These are phyloP conservation scores for Rhizophora mangle DNA, from an alignment of 345 rosid genomes.

Conservation along the genomic window DNA sequence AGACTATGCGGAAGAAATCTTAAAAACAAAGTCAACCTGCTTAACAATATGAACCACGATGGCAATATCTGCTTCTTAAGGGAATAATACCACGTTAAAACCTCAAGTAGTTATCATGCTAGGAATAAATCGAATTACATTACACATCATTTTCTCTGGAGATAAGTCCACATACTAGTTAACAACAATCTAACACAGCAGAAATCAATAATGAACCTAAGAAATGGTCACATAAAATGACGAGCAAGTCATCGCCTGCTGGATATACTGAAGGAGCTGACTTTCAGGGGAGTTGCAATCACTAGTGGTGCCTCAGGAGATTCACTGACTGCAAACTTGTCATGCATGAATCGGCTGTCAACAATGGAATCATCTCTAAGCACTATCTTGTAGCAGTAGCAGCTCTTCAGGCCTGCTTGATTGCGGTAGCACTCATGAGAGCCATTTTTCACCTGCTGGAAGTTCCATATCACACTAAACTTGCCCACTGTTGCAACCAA, in stretches of 20 bases:
- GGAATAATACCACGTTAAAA: too few species aligned
- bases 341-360: slow-evolving; percentile 97
- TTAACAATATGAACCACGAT: too few species aligned
- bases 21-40: too few species aligned
- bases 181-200: not conserved
- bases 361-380: slow-evolving; percentile 86
- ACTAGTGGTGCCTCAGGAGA: slow-evolving; percentile 98
- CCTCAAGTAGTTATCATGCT: too few species aligned
- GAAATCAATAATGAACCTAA: not conserved
- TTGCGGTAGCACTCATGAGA: slow-evolving; percentile 73
- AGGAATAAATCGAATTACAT: too few species aligned
- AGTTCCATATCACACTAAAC: slow-evolving; percentile 92
- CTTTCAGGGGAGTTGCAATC: slow-evolving; percentile 91
- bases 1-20: too few species aligned
- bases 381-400: slow-evolving; percentile 90
- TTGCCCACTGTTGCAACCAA: slow-evolving; percentile 96
- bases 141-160: too few species aligned
- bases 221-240: not conserved
- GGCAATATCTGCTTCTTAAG: too few species aligned
- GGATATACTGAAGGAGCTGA: slow-evolving; percentile 96
- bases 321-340: slow-evolving; percentile 81
- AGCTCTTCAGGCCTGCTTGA: slow-evolving; percentile 76
- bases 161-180: too few species aligned
- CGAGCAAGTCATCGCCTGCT: slow-evolving; percentile 51
- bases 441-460: slow-evolving; percentile 75